phyloP scores from a whole-genome alignment of 495 filamentous ascomycete genomes.

The Parathielavia hyrcaniae region DNA sequence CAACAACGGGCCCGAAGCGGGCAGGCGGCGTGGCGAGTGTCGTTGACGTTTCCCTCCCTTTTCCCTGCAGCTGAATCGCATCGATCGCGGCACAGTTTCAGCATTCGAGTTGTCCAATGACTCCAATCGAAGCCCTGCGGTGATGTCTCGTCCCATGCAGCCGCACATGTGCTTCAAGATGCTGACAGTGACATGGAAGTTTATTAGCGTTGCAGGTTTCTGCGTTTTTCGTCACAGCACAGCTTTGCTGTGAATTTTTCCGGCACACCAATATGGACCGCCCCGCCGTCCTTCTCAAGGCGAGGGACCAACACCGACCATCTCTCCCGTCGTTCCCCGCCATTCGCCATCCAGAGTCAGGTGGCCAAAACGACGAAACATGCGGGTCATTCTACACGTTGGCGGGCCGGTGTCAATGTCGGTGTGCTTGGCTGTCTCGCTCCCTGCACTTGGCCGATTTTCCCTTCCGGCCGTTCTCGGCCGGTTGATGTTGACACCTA shows the following conservation, averaged over 20 bases:
- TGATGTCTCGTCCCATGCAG: background rate
- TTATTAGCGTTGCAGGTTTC: background rate
- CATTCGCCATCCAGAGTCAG: no score
- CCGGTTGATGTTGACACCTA: background rate
- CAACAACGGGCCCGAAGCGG: background rate
- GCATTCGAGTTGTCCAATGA: no score
- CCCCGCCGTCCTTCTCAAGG: background rate
- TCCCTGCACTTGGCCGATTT: slow-evolving; percentile 14
- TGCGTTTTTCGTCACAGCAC: background rate
- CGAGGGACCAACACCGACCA: slow-evolving; percentile 1
- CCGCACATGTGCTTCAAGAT: background rate
- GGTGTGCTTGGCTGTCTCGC: no score
- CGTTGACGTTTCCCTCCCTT: background rate
- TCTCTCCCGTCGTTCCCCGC: background rate
- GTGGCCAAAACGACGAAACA: background rate
- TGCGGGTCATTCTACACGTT: background rate
- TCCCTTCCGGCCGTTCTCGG: background rate
- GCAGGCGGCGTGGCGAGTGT: background rate
- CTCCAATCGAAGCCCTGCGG: background rate
- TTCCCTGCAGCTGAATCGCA: slow-evolving; percentile 1
- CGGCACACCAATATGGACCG: background rate
- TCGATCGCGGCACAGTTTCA: background rate
- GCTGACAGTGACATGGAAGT: background rate
- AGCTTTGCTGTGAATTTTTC: background rate
- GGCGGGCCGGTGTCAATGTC: background rate